Evolutionary conservation across 352 stramenopile genomes (phyloP), one percentile per base, ranked within the genome.

Genomic region (Pseudoperonospora humuli): DNA sequence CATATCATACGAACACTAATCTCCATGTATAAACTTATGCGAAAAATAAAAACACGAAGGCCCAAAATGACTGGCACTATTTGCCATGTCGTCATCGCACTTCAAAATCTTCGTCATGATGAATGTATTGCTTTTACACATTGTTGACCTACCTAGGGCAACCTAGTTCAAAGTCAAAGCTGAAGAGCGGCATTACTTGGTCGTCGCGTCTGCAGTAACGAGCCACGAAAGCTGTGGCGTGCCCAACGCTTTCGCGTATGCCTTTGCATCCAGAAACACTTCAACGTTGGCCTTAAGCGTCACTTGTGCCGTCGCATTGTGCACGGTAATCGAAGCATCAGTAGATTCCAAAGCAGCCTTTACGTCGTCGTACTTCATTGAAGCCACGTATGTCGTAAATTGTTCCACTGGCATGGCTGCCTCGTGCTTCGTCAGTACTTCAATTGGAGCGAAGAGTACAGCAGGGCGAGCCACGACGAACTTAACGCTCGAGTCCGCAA

Each of bases 291-390:
- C 64, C 44, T 55, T 57, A 7, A 92, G 64, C 36, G 67, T 70
- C 45, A 61, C 70, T 32, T 61, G 23, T 20, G 67, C 67, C 20
- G 64, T 60, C 10, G 53, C 50, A 23, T 73, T 70, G 39, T 70
- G 57, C 34, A 88, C 64, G 9, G 56, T 58, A 25, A 92, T 36
- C 27, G 61, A 50, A 8, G 53, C 64, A 14, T 51, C 50, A 15
- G 49, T 33, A 2, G 55, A 57, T 21, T 64, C 45, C 10, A 85
- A 45, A 17, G 61, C 56, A n/a, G 61, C 45, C 60, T 88, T 81
- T n/a, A 88, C 71, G 43, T 87, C 75, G 13, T 67, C 63, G 50
- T 86, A 92, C 42, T 83, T 75, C 79, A 92, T 92, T 32, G 76
- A 86, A 27, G 68, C 60, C 26, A 89, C 65, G 38, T 71, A 92